These are phyloP conservation scores for Penicillium coprophilum DNA, from an alignment of 495 filamentous ascomycete species.

Conservation along the genomic window DNA sequence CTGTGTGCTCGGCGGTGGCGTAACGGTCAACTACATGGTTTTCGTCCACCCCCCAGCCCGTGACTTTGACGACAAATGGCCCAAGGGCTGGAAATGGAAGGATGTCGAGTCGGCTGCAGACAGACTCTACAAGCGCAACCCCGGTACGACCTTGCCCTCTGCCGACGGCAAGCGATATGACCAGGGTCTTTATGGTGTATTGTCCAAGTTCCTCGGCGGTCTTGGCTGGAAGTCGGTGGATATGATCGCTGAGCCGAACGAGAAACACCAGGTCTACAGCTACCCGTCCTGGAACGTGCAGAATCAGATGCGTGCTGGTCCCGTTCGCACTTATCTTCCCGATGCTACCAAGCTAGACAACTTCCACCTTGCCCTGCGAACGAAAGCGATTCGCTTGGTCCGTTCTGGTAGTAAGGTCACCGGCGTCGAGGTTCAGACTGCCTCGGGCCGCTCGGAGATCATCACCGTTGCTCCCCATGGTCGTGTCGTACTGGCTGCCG, in stretches of 20 bases:
- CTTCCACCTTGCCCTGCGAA: slow-evolving; percentile 67
- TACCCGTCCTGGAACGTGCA: slow-evolving; percentile 70
- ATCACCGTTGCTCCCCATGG: slow-evolving; percentile 60
- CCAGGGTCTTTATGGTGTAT: slow-evolving; percentile 62
- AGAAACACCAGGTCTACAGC: slow-evolving; percentile 66
- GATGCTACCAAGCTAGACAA: slow-evolving; percentile 58
- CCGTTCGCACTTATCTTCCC: slow-evolving; percentile 71
- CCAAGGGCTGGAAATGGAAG: slow-evolving; percentile 65
- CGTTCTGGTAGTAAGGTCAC: slow-evolving; percentile 60
- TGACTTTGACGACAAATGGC: slow-evolving; percentile 77
- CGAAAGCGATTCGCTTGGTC: slow-evolving; percentile 63
- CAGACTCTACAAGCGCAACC: slow-evolving; percentile 66
- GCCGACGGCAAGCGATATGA: slow-evolving; percentile 67
- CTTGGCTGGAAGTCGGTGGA: slow-evolving; percentile 63
- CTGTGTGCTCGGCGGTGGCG: slow-evolving; percentile 75
- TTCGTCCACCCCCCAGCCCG: slow-evolving; percentile 56
- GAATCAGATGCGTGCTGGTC: slow-evolving; percentile 66
- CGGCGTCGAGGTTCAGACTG: slow-evolving; percentile 65
- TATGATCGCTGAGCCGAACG: slow-evolving; percentile 57
- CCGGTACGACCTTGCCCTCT: slow-evolving; percentile 66
- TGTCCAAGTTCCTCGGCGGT: slow-evolving; percentile 52
- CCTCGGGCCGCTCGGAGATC: slow-evolving; percentile 57
- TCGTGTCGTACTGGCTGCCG: slow-evolving; percentile 66
- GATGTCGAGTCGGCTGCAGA: slow-evolving; percentile 59
- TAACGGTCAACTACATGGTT: slow-evolving; percentile 69